Evolutionary conservation across 2,329 filamentous ascomycete genomes (phyloP), one percentile per base, ranked within the genome.

Genomic region (Aspergillus quadrilineatus): DNA sequence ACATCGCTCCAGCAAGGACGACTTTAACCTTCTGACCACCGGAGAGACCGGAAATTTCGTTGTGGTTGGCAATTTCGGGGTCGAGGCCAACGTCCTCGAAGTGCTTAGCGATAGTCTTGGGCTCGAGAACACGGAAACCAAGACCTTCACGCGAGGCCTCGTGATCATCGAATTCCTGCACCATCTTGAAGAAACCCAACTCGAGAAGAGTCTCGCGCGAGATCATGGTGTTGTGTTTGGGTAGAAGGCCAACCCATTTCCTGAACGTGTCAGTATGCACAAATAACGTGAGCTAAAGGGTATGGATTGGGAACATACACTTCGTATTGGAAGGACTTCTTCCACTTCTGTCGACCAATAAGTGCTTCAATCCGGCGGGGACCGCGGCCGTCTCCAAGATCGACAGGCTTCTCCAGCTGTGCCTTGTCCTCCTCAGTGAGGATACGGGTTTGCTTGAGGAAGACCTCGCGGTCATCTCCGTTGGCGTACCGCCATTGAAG

Each of bases 21-120:
- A 99, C 94, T 84, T 99, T 99, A 79, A 99, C 94, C 78, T 97
- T 97, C 74, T 99, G 94, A 12, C 94, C 94, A 77, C 94, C 94
- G 8, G 92, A 97, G 10, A 99, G 83, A 68, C 92, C 94, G 61
- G 90, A 91, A 67, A 99, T 99, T 77, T 97, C 89, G 75, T 97
- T 97, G 85, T 99, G 94, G 79, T 97, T 96, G 69, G 94, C 94
- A 70, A 99, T 97, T 70, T 99, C 94, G 0, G 93, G 92, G 73
- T 97, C 94, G 50, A 99, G 85, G 57, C 94, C 94, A 36, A 97
- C 84, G 69, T 99, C 94, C 68, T 97, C 92, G 69, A 99, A 99
- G 79, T 99, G 94, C 84, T 97, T 95, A 58, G 90, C 89, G 76
- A 99, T 97, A 70, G 95, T 85, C 68, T 92, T 90, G 48, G 93